Conservation (phyloP, 257 asterid genomes). For the Rubia yunnanensis region DNA sequence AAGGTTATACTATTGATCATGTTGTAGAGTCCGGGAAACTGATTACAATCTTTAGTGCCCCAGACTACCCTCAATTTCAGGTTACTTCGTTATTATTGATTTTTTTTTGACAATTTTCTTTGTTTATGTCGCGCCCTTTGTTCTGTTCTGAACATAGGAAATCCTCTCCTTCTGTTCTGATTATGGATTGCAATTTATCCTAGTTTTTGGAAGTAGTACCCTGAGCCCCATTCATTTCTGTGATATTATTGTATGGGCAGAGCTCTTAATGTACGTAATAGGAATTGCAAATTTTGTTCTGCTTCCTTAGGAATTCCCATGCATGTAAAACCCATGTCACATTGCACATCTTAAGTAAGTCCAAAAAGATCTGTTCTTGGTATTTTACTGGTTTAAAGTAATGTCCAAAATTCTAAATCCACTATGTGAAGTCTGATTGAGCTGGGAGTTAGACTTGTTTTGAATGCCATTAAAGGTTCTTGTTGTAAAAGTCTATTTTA, state of each 20-base stretch:
- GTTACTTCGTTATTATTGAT: constrained; percentile 26
- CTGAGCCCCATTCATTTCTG: background rate
- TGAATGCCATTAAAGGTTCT: background rate
- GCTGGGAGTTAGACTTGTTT: background rate
- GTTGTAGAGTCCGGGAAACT: constrained; percentile 77
- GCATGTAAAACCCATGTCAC: background rate
- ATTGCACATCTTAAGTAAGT: background rate
- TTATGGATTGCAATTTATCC: background rate
- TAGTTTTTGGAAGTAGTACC: background rate
- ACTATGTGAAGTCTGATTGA: background rate
- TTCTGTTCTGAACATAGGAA: background rate
- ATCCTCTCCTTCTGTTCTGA: background rate
- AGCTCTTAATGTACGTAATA: background rate
- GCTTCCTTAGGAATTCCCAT: background rate
- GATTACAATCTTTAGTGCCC: constrained; percentile 92
- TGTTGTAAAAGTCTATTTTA: background rate
- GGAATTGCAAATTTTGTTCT: background rate
- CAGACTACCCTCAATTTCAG: constrained; percentile 98
- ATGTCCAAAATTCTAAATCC: background rate
- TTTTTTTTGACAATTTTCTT: background rate
- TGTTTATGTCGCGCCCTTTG: background rate
- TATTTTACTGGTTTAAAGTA: background rate
- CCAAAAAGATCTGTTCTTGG: background rate
- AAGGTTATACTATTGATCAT: constrained; percentile 87
- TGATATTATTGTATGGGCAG: background rate